phyloP scores from a whole-genome alignment of 352 stramenopile genomes.

The Elongisporangium prolatum region DNA sequence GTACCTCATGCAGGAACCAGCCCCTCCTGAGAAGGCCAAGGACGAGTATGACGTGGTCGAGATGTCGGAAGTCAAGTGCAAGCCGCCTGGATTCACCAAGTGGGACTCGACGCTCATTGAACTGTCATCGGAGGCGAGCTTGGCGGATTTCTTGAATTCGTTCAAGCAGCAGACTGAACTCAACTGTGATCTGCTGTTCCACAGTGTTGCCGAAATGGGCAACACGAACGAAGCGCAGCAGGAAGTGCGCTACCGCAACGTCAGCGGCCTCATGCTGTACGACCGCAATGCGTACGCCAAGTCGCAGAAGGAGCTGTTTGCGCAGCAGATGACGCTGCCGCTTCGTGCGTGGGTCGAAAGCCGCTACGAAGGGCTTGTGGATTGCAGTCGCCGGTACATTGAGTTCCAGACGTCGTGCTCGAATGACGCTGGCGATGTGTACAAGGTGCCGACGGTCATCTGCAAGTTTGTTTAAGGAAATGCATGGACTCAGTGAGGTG shows the following conservation, averaged over 20 bases:
- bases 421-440: constrained; percentile 77
- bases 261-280: constrained; percentile 85
- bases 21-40: constrained; percentile 77
- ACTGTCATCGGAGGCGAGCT: constrained; percentile 54
- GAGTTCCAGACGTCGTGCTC: constrained; percentile 82
- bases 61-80: constrained; percentile 86
- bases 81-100: constrained; percentile 87
- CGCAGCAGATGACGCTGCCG: constrained; percentile 43
- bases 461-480: constrained; percentile 69
- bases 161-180: constrained; percentile 73
- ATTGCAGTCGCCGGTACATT: constrained; percentile 81
- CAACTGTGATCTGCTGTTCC: constrained; percentile 82
- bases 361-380: constrained; percentile 78
- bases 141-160: constrained; percentile 58
- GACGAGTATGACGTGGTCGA: constrained; percentile 90
- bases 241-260: constrained; percentile 51
- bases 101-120: constrained; percentile 88
- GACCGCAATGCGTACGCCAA: constrained; percentile 78
- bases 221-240: constrained; percentile 48
- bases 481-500: neutral
- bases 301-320: constrained; percentile 68
- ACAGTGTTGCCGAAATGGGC: constrained; percentile 68
- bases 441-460: constrained; percentile 82
- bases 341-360: constrained; percentile 65
- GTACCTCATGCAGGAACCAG: constrained; percentile 90